Evolutionary conservation across 2,329 filamentous ascomycete species (phyloP), one percentile per base, ranked within the genome.

Genomic region (Zasmidium angulare): DNA sequence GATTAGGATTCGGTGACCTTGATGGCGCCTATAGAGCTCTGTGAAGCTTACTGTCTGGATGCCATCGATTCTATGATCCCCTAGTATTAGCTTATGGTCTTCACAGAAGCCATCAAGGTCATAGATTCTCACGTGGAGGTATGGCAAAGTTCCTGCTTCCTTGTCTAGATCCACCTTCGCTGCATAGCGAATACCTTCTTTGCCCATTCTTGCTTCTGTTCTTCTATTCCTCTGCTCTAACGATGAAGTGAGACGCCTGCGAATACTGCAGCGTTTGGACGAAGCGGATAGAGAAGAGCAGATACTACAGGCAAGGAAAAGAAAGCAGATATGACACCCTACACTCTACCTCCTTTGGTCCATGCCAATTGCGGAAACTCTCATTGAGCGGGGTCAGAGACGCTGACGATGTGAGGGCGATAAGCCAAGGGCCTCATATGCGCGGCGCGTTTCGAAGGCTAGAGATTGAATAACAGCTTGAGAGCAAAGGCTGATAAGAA

Each of bases 31-130:
- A n/a, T n/a, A n/a, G 48, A 24, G n/a, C n/a, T 31, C 3, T 17
- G 14, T 17, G 36, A 43, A 31, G 49, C 81, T 54, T 81, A 92
- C 90, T 88, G 65, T 96, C 92, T 36, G 93, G 93, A 71, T 97
- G 93, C 93, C 92, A 96, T 74, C 92, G 83, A 71, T 97, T 97
- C 89, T 91, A 20, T 46, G 22, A 29, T 29, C 26, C 43, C 36
- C 57, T n/a, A 14, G 46, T 36, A 26, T 61, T 60, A 63, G 60
- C 26, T 17, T 43, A 3, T 43, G 12, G 36, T 17, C 3, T 19
- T 43, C n/a, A 43, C 9, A 17, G n/a, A 7, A 22, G 48, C 61
- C 63, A 53, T 63, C 59, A 60, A 56, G 61, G 51, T 65, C 48
- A 40, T 53, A 4, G 50, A 64, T 10, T 53, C 62, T 52, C 61